A percentile compares a stretch with the other conserved stretches of the same genome.
These are phyloP conservation scores for Tricholoma bakamatsutake DNA, from an alignment of 768 basidiomycete genomes.

Conservation along the genomic window DNA sequence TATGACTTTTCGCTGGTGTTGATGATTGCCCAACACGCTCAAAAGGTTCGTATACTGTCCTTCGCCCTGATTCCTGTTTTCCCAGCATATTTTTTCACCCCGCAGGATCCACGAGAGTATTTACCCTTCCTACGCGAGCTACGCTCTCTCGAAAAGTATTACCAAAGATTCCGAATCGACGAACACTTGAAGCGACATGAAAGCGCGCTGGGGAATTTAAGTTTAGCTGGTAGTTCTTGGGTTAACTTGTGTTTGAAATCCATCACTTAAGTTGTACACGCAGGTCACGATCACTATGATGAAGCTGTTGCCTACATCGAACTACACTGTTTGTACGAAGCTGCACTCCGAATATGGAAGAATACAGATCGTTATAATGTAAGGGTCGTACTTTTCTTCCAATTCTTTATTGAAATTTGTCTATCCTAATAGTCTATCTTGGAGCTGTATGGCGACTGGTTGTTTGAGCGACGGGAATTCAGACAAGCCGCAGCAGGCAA, in stretches of 20 bases:
- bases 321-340: slow-evolving; percentile 65
- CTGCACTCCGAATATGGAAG: slow-evolving; percentile 72
- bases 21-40: slow-evolving; percentile 94
- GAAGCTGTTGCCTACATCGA: slow-evolving; percentile 81
- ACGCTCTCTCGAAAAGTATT: slow-evolving; percentile 68
- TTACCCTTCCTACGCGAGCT: slow-evolving; percentile 94
- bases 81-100: slow-evolving; percentile 2
- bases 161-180: slow-evolving; percentile 89
- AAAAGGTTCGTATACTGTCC: slow-evolving; percentile 59
- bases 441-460: slow-evolving; percentile 77
- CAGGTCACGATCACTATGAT: slow-evolving; percentile 66
- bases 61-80: not conserved
- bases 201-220: slow-evolving; percentile 71
- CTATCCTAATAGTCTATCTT: slow-evolving; percentile 49
- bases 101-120: slow-evolving; percentile 94
- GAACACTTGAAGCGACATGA: slow-evolving; percentile 78
- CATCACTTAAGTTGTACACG: not conserved
- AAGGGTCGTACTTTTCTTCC: slow-evolving; percentile 11
- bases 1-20: slow-evolving; percentile 96
- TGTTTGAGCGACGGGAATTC: slow-evolving; percentile 83
- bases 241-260: not conserved
- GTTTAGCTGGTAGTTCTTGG: slow-evolving; percentile 53
- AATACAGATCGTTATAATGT: slow-evolving; percentile 61
- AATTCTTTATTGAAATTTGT: not conserved
- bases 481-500: slow-evolving; percentile 76